These are phyloP conservation scores for Suillus spraguei DNA, from an alignment of 768 basidiomycete species.

Conservation along the genomic window DNA sequence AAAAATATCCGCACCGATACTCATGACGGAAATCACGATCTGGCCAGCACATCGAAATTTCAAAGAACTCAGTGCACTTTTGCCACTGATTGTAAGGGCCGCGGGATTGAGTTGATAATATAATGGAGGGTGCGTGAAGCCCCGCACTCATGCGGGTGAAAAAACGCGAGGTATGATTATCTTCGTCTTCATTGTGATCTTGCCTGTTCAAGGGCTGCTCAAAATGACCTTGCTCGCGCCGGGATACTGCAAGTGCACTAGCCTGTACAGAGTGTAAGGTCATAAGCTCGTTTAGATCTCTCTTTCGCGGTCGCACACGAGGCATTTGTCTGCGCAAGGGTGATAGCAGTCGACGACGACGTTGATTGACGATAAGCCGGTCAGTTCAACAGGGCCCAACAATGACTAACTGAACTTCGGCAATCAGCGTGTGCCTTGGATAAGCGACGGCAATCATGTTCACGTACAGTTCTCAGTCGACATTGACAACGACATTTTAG, in stretches of 20 bases:
- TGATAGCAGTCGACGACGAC: background rate
- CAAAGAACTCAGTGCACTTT: background rate
- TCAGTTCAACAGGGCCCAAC: background rate
- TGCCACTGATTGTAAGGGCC: background rate
- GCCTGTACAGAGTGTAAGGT: constrained; percentile 3
- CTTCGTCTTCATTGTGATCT: background rate
- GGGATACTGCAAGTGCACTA: background rate
- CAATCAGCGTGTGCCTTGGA: no score
- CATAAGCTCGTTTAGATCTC: background rate
- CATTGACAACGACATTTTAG: background rate
- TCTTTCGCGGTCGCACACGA: background rate
- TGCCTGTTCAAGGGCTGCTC: background rate
- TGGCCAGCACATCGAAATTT: constrained; percentile 6
- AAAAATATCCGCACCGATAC: background rate
- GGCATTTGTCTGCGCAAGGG: background rate
- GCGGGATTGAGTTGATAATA: background rate
- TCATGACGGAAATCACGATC: constrained; percentile 4
- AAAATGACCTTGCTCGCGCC: background rate
- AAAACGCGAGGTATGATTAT: background rate
- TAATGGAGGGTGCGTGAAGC: background rate
- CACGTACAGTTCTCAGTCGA: background rate
- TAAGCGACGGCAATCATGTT: background rate
- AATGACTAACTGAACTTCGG: background rate
- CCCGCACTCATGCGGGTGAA: background rate
- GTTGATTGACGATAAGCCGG: background rate